phyloP scores from a whole-genome alignment of 495 filamentous ascomycete species.

The Eremomyces bilateralis region DNA sequence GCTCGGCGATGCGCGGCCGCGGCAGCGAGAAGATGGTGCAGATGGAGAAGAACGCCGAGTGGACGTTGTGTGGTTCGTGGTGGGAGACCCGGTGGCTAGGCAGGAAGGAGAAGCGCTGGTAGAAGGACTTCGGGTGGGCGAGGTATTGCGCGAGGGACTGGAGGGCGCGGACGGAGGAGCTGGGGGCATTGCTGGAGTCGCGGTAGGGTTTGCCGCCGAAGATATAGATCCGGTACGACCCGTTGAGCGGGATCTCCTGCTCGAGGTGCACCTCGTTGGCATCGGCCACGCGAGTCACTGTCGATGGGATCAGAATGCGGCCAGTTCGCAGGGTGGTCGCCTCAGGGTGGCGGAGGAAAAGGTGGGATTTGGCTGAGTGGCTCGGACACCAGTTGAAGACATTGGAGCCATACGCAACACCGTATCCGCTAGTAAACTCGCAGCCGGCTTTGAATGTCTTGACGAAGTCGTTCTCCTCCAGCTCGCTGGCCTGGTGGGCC shows the following conservation, averaged over 20 bases:
- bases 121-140: conserved; percentile 44
- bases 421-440: conserved; percentile 45
- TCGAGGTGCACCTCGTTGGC: conserved; percentile 73
- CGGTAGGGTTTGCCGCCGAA: conserved; percentile 48
- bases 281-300: conserved; percentile 65
- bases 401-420: conserved; percentile 38
- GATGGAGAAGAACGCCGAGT: conserved; percentile 59
- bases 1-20: conserved; percentile 34
- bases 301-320: conserved; percentile 48
- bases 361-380: conserved; percentile 46
- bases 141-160: conserved; percentile 44
- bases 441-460: conserved; percentile 42
- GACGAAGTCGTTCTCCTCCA: conserved; percentile 36
- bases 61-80: conserved; percentile 65
- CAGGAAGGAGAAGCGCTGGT: conserved; percentile 36
- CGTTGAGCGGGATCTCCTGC: conserved; percentile 72
- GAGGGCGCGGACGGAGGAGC: conserved; percentile 36
- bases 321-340: conserved; percentile 38
- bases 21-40: conserved; percentile 46
- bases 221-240: conserved; percentile 66
- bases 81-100: conserved; percentile 45
- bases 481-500: conserved; percentile 16
- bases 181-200: conserved; percentile 41
- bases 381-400: conserved; percentile 47
- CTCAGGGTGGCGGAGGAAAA: conserved; percentile 35